Percentiles rank a stretch among this genome's conserved stretches.
Evolutionary conservation across 495 filamentous ascomycete species (phyloP).

Genomic region (Schizothecium vesticola): DNA sequence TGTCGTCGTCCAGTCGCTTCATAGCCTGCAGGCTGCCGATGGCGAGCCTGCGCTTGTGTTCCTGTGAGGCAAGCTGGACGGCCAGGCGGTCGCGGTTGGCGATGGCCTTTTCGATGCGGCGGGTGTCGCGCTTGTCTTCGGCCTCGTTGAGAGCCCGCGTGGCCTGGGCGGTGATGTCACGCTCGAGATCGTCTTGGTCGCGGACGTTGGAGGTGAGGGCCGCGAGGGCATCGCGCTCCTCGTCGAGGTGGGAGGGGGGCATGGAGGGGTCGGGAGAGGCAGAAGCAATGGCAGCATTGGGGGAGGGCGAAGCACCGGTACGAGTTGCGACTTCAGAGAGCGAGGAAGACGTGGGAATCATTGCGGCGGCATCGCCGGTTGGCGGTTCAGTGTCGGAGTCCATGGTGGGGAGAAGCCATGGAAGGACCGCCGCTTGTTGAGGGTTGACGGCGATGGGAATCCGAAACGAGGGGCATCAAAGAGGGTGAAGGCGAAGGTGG

Average conservation of each 20-base stretch:
- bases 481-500: neutral
- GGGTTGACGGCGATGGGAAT: neutral
- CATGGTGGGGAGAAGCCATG: neutral
- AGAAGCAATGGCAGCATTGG: neutral
- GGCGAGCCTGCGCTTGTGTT: conserved; percentile 37
- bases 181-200: conserved; percentile 78
- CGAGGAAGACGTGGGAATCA: neutral
- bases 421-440: neutral
- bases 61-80: conserved; percentile 37
- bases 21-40: conserved; percentile 35
- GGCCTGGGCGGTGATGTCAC: conserved; percentile 67
- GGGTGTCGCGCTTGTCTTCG: conserved; percentile 81
- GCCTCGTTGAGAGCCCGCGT: conserved; percentile 71
- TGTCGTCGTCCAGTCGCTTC: conserved; percentile 54
- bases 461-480: neutral
- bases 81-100: conserved; percentile 51
- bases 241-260: conserved; percentile 30
- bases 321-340: neutral
- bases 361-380: neutral
- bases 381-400: neutral
- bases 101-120: conserved; percentile 73
- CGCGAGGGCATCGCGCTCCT: conserved; percentile 54
- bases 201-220: conserved; percentile 68
- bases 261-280: neutral
- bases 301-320: neutral